Evolutionary conservation across 768 basidiomycete genomes (phyloP), one percentile per base, ranked within the genome.

Genomic region (Sporobolomyces roseus): DNA sequence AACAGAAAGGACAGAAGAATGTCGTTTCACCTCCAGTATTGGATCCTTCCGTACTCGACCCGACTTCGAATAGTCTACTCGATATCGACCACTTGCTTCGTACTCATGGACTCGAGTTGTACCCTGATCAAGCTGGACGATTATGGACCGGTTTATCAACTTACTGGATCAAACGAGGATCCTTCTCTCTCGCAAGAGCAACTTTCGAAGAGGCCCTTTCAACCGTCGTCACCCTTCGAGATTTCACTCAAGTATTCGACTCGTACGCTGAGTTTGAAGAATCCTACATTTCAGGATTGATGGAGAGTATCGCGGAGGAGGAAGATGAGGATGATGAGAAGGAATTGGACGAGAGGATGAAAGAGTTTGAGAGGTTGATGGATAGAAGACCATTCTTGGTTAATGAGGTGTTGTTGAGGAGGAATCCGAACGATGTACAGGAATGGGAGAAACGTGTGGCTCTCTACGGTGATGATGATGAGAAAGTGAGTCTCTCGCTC

Each of bases 381-480:
- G 96, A 99, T 78, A 83, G 93, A 55, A 80, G 96, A 77, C 94
- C 92, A 3, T 98, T 99, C 83, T 82, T 99, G 70, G 87, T 96
- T 52, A 99, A 99, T 75, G 93, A 97, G 75, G 96, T 98, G 17
- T 80, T 98, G 21, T 78, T 98, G 41, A 81, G 96, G 69, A 82
- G 96, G 75, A 99, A 99, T 82, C 90, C 91, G 7, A 90, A 97
- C 74, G 96, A 99, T 75, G 96, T 98, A 2, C 92, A 96, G 73
- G 96, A 99, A 78, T 99, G 96, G 96, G 96, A 98, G 81, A 99
- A 99, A 80, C 83, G 94, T 41, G 85, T 98, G 25, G 93, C 93
- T 3, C 79, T 98, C 32, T 94, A 86, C 84, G 96, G 89, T 4
- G 67, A 65, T 4, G 85, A 96, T 73, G 93, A 99, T 75, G 90